Evolutionary conservation across 306 rosid species (phyloP), one percentile per base, ranked within the genome.

Genomic region (Oxytropis ochrocephala): DNA sequence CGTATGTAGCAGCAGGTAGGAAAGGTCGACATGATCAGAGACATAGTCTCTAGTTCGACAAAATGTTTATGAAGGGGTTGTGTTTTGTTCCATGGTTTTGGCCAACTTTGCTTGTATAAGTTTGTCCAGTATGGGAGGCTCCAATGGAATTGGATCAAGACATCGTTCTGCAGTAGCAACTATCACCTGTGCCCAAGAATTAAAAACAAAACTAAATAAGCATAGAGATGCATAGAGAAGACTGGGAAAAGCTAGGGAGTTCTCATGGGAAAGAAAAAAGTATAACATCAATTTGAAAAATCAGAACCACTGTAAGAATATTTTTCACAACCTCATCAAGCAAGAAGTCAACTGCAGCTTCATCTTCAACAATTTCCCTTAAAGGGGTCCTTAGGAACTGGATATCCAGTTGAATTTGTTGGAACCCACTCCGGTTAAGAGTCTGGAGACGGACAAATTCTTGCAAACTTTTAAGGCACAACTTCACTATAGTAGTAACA

Each of bases 351-450:
- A 87, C 70, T 6, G 86, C 92, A 27, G 95, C 97, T 87, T 90
- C 96, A 85, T 90, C 97, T 81, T 86, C 96, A 55, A 88, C 92
- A 18, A 69, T 74, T 74, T 90, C 98, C 85, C 87, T 88, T 60
- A 83, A 51, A 44, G 95, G 91, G 75, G 83, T 82, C 79, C 96
- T 87, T 32, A 94, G 65, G 78, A 84, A 94, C 69, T 88, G 97
- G 78, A 86, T 83, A 83, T 94, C 98, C 78, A 94, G 77, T 69
- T 94, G 98, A 85, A 94, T 81, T 85, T 90, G 98, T 79, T 90
- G 96, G 86, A 94, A 94, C 77, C 98, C 98, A 61, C 97, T 94
- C 60, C 97, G 85, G 75, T 89, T 94, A 75, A 85, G 90, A 16
- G 97, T 88, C 55, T 90, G 96, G 74, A 86, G 96, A 16, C 96